Conservation (phyloP, 2,329 filamentous ascomycete genomes). For the Botrytis hyacinthi region DNA sequence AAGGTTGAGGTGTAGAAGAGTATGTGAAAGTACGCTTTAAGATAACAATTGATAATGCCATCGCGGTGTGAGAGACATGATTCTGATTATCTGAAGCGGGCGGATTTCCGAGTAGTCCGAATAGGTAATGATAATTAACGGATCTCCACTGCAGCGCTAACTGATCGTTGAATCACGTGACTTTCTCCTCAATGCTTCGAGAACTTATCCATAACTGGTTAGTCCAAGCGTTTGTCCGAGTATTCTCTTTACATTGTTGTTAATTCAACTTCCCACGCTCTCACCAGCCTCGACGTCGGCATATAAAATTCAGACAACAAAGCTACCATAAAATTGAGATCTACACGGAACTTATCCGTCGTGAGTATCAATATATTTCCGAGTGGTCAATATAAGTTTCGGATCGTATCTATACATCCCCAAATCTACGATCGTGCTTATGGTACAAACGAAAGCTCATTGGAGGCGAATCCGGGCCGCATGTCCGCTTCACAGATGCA, state of each 20-base stretch:
- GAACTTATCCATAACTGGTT: not conserved
- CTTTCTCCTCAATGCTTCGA: not conserved
- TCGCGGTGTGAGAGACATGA: not conserved
- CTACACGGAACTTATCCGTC: not conserved
- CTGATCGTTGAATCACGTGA: constrained; percentile 1
- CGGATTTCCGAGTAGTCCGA: not conserved
- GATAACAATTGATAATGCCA: constrained; percentile 4
- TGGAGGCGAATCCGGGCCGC: constrained; percentile 27
- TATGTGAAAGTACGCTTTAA: not conserved
- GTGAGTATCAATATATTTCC: not conserved
- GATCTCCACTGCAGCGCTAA: not conserved
- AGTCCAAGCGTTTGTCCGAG: not conserved
- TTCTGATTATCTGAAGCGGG: not conserved
- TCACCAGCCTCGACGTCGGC: not conserved
- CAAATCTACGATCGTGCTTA: constrained; percentile 7
- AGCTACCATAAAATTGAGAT: not conserved
- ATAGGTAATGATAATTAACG: not conserved
- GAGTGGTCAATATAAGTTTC: constrained; percentile 7
- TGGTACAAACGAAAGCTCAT: not conserved
- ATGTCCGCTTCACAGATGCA: constrained; percentile 18
- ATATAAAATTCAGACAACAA: not conserved
- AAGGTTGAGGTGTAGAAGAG: not conserved
- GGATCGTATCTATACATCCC: constrained; percentile 9
- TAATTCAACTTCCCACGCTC: not conserved
- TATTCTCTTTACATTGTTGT: not conserved